phyloP scores from a whole-genome alignment of 371 early-diverging fungal species.

The Rhizopus microsporus region DNA sequence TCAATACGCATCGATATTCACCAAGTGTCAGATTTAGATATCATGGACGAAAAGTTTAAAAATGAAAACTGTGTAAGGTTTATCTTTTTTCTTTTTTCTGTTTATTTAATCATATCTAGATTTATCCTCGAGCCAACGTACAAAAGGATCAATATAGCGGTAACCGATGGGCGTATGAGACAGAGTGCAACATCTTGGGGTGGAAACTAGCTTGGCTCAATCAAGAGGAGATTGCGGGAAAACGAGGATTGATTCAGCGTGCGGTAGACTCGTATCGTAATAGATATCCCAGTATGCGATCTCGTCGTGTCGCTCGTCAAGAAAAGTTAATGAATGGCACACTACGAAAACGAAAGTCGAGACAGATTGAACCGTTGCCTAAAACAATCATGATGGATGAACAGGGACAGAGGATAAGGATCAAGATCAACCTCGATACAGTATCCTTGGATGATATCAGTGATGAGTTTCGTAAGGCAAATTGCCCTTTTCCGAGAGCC shows the following conservation, averaged over 20 bases:
- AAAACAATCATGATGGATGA: constrained; percentile 2
- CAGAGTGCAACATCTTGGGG: constrained; percentile 35
- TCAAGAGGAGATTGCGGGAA: constrained; percentile 72
- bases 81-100: constrained; percentile 2
- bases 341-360: constrained; percentile 39
- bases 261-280: constrained; percentile 94
- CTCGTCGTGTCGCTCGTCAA: constrained; percentile 77
- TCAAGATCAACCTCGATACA: constrained; percentile 48
- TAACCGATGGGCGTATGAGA: constrained; percentile 61
- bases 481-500: constrained; percentile 53
- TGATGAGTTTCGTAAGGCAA: constrained; percentile 35
- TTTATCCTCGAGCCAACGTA: constrained; percentile 70
- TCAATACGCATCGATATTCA: constrained; percentile 80
- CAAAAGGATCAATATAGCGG: constrained; percentile 71
- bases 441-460: constrained; percentile 47
- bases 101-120: constrained; percentile 13
- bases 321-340: constrained; percentile 66
- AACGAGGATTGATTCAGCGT: constrained; percentile 89
- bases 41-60: constrained; percentile 32
- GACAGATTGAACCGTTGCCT: constrained; percentile 17
- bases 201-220: constrained; percentile 68
- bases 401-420: constrained; percentile 1
- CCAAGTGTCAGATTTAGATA: constrained; percentile 37
- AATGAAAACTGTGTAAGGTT: constrained; percentile 37
- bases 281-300: constrained; percentile 76